Base-by-base conservation (phyloP, 768 basidiomycete genomes). In the Mycena pura region DNA sequence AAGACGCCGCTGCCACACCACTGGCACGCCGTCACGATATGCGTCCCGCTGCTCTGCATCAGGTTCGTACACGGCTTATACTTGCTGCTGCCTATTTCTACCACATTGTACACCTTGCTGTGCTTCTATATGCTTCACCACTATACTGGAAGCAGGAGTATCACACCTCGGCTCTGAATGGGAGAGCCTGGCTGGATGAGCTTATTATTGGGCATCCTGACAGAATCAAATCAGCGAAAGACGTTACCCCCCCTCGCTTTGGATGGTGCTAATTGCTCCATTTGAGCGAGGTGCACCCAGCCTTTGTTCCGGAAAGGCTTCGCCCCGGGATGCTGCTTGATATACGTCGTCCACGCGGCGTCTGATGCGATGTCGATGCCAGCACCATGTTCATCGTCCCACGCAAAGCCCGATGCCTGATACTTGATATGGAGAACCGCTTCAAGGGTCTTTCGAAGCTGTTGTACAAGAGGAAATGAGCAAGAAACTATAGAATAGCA, bases 251-350 rank as follows among this genome's bases (percentile, higher is more conserved):
- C 22, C 34, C 46, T 13, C 32, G 60, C 50, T 27, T 31, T 17
- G n/a, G 49, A 32, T 0, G 68, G 67, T 60, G 67, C 62, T 3
- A 70, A n/a, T 6, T 21, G 39, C 0, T 24, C 11, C 8, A 69
- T 15, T 27, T 57, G 52, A 5, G 3, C 6, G 9, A 68, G 41
- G 29, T 69, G 57, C 1, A 24, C 15, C 70, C 68, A 73, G 0
- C 70, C 72, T 31, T 65, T 57, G 62, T 72, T 72, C 0, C 58
- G 17, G 51, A 73, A 72, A 8, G 69, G 68, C 15, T 62, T 68
- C 6, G 69, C 72, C 9, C 38, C 56, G 6, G 69, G 70, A 51
- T 72, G 69, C 10, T 49, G 60, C 21, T 39, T 48, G 0, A 70
- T 62, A 61, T 67, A 73, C 29, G 60, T 63, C 17, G 68, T 62